Evolutionary conservation across 768 basidiomycete genomes (phyloP), one percentile per base, ranked within the genome.

Genomic region (Boletus barrowsii): DNA sequence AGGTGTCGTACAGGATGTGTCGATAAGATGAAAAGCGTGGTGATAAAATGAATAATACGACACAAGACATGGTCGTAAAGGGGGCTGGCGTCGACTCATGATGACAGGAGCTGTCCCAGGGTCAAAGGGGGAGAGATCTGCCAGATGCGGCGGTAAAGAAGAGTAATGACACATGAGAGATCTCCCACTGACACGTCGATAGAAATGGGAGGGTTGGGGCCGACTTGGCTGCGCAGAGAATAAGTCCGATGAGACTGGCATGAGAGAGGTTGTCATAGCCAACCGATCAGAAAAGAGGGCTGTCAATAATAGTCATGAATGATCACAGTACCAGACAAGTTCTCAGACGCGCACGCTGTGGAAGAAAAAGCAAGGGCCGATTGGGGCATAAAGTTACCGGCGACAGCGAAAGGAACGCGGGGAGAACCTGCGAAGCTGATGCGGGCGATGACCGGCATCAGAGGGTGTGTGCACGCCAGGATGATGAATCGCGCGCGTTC

Each of bases 321-420:
- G 33, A 35, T 35, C 33, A 35, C 33, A 35, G 33, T 35, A 14
- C 13, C 0, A 35, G 33, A 13, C 33, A 6, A 35, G 33, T 17
- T 43, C 49, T 15, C 40, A 50, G 9, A 37, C 36, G 44, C 33
- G 29, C n/a, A 33, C 42, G 22, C 33, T 13, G 33, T 33, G 33
- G 33, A 35, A 35, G 33, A 35, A 14, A 35, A 14, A 6, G 52
- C 17, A 33, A 62, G 41, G 49, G 29, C 63, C 45, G 53, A 42
- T 62, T 65, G 11, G 4, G 60, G 64, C 51, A 66, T 68, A 65
- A 60, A 66, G 64, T 65, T 65, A 49, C 64, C 63, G 64, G 33
- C 33, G 33, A 63, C 30, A 29, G 53, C 48, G 54, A 65, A 42
- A 65, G 57, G 61, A 62, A 61, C 59, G 59, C 54, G 62, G 53